These are phyloP conservation scores for Trichophyton schoenleinii DNA, from an alignment of 2,329 filamentous ascomycete species.

Conservation along the genomic window DNA sequence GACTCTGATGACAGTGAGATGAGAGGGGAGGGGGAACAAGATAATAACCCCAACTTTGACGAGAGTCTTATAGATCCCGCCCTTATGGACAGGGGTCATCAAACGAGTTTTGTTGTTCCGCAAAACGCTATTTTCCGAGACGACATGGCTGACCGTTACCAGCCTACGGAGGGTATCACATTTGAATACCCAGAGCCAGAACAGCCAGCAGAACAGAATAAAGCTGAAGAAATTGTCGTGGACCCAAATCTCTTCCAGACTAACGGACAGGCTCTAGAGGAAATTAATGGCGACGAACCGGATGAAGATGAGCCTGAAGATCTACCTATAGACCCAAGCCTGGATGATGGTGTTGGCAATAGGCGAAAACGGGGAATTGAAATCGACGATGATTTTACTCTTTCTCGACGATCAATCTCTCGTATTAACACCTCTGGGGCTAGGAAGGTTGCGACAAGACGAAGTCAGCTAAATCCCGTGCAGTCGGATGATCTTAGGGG, in stretches of 20 bases:
- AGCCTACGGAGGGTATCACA: constrained; percentile 23
- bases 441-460: constrained; percentile 8
- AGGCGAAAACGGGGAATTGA: constrained; percentile 8
- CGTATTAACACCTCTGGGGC: neutral
- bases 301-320: constrained; percentile 12
- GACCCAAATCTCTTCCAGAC: neutral
- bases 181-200: constrained; percentile 23
- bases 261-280: neutral
- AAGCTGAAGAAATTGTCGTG: neutral
- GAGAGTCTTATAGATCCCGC: constrained; percentile 29
- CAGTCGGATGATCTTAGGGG: neutral
- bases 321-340: constrained; percentile 8
- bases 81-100: constrained; percentile 15
- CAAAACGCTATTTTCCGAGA: constrained; percentile 19
- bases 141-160: constrained; percentile 20
- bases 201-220: neutral
- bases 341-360: neutral
- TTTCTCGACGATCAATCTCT: constrained; percentile 8
- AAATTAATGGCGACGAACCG: neutral
- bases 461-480: neutral
- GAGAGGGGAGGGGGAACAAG: constrained; percentile 6
- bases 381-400: constrained; percentile 19
- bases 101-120: constrained; percentile 17
- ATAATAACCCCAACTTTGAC: neutral
- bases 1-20: constrained; percentile 18